phyloP scores from a whole-genome alignment of 31 red algal genomes.

The Odonthalia washingtoniensis region DNA sequence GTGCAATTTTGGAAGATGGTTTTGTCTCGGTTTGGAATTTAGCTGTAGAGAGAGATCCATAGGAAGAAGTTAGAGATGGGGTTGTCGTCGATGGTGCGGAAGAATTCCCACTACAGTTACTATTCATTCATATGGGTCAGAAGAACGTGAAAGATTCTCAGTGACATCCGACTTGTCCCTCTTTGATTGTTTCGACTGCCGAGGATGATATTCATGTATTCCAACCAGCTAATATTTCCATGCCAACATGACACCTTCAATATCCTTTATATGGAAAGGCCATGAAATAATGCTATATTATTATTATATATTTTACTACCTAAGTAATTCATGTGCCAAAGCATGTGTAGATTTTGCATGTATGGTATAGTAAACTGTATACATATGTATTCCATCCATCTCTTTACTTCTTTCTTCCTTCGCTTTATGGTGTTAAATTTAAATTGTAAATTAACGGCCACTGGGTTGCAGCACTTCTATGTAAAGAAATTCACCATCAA shows the following conservation, averaged over 20 bases:
- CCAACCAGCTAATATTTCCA: conserved; percentile 70
- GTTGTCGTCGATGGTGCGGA: conserved; percentile 68
- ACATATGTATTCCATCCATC: background rate
- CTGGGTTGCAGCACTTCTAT: too few relatives aligned
- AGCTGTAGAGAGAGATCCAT: conserved; percentile 82
- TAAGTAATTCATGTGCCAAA: background rate
- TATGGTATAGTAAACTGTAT: background rate
- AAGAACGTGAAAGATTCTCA: conserved; percentile 86
- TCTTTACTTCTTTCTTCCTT: conserved; percentile 5
- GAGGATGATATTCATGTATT: conserved; percentile 78
- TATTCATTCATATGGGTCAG: conserved; percentile 93
- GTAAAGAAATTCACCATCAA: too few relatives aligned
- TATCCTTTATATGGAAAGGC: background rate
- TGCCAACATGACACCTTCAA: conserved; percentile 6
- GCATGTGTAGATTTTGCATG: background rate
- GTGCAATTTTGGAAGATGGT: too few relatives aligned
- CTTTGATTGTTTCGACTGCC: conserved; percentile 61
- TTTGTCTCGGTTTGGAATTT: conserved; percentile 92
- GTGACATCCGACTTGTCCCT: conserved; percentile 75
- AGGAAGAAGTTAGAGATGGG: conserved; percentile 78
- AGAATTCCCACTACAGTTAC: conserved; percentile 86
- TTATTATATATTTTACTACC: background rate
- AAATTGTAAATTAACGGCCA: conserved; percentile 30
- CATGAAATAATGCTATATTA: background rate
- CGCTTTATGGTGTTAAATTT: background rate